A percentile compares a stretch with the other conserved stretches of the same genome.
phyloP scores from a whole-genome alignment of 306 rosid genomes.

The Oxytropis ochrocephala region DNA sequence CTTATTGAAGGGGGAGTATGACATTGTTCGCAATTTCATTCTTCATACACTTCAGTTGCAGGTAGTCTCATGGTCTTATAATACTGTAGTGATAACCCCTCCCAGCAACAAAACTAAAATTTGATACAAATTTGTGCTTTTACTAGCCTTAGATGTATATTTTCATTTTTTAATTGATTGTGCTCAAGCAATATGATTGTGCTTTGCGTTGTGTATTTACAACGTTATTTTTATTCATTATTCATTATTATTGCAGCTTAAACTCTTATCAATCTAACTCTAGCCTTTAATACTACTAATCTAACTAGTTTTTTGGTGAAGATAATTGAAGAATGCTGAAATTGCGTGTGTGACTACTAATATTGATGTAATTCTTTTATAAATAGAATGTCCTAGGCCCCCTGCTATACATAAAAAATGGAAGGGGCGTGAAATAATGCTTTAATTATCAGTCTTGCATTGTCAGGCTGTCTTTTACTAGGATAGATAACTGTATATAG shows the following conservation, averaged over 20 bases:
- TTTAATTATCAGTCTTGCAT: not conserved
- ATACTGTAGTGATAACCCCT: not conserved
- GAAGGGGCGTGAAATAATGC: not conserved
- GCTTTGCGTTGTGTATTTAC: not conserved
- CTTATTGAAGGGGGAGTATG: slow-evolving; percentile 80
- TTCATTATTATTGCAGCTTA: not conserved
- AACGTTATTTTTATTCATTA: slow-evolving; percentile 1
- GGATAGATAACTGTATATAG: not conserved
- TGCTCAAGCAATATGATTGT: not conserved
- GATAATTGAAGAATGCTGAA: not conserved
- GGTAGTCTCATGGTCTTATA: slow-evolving; percentile 37
- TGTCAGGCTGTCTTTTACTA: not conserved
- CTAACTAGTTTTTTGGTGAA: slow-evolving; percentile 9
- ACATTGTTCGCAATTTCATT: slow-evolving; percentile 80
- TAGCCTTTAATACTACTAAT: not conserved
- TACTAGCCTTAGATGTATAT: not conserved
- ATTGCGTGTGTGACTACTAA: not conserved
- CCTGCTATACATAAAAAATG: not conserved
- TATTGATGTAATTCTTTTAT: not conserved
- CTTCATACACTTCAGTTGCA: slow-evolving; percentile 86
- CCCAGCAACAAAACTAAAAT: not conserved
- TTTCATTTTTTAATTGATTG: slow-evolving; percentile 4
- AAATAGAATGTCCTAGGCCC: not conserved
- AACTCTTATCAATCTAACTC: not conserved
- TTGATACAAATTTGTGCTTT: not conserved